These are phyloP conservation scores for Kuraishia cidri DNA, from an alignment of 805 yeast species.

Conservation along the genomic window DNA sequence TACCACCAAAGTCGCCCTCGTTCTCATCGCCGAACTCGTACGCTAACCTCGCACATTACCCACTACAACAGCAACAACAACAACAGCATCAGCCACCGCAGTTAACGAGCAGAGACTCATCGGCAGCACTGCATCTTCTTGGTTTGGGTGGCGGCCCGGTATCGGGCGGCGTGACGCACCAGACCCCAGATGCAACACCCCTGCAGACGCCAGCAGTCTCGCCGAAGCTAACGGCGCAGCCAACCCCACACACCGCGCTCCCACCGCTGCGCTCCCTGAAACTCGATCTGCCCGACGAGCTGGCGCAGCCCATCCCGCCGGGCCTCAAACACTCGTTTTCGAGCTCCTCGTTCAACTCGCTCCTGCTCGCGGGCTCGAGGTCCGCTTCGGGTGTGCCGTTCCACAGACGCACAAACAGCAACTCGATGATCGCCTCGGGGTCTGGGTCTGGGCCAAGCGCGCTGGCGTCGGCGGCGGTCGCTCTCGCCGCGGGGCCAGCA, in stretches of 20 bases:
- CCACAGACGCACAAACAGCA: too few species aligned
- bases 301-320: constrained; percentile 65
- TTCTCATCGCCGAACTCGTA: constrained; percentile 5
- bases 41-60: constrained; percentile 7
- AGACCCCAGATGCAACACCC: constrained; percentile 22
- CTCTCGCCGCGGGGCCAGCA: too few species aligned
- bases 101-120: constrained; percentile 12
- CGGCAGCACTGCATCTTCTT: constrained; percentile 18
- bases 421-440: not conserved
- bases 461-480: not conserved
- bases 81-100: constrained; percentile 2
- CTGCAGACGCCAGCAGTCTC: constrained; percentile 26
- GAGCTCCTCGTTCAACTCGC: constrained; percentile 2
- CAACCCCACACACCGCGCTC: constrained; percentile 15
- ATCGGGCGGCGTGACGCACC: constrained; percentile 2
- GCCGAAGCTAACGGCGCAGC: constrained; percentile 16
- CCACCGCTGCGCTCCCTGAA: constrained; percentile 44
- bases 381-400: not conserved
- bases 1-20: constrained; percentile 14
- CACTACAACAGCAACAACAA: too few species aligned
- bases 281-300: constrained; percentile 37
- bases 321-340: not conserved
- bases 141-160: constrained; percentile 9
- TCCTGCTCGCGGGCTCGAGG: not conserved
- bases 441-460: not conserved